Evolutionary conservation across 169 alveolate species (phyloP), one percentile per base, ranked within the genome.

Genomic region (Amoebophrya sp.): DNA sequence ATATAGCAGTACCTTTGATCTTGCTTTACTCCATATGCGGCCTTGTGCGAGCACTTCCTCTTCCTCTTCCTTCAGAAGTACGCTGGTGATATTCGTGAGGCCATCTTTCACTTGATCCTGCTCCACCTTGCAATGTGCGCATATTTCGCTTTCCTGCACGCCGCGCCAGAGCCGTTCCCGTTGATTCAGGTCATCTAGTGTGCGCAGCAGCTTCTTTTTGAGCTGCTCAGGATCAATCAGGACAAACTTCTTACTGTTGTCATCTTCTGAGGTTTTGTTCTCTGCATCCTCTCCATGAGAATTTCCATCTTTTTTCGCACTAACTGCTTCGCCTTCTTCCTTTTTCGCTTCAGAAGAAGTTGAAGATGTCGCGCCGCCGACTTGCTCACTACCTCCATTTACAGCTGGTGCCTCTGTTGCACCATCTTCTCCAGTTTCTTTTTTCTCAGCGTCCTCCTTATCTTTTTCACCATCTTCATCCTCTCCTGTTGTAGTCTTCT

Each of bases 51-150:
- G 2, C 33, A 36, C 83, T 6, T 6, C 83, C 2, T 1, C 83
- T 18, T 6, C 26, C 26, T 65, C 26, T 6, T 65, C 83, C 83
- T 26, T 29, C 83, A 1, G 2, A 10, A 65, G 2, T 1, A 65
- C 26, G 36, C 2, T 36, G 3, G 83, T 65, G 83, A 65, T 65
- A 36, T 65, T 65, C 2, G 33, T 26, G 33, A 65, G 83, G 33
- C 2, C 23, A 53, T 10, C 76, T 23, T 53, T 23, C 76, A 53
- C n/a, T 53, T 53, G 83, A 6, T 6, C 83, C 2, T 65, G 38
- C 83, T 65, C 83, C 3, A 18, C 83, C 83, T 65, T 65, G 83
- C 83, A 65, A 36, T 65, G 83, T 1, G 83, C 83, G 83, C 83
- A 65, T 0, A 65, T 1, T 65, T 65, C 83, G 3, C 39, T 0